Base-by-base conservation (phyloP, 768 basidiomycete genomes). In the Ramaria sp. region DNA sequence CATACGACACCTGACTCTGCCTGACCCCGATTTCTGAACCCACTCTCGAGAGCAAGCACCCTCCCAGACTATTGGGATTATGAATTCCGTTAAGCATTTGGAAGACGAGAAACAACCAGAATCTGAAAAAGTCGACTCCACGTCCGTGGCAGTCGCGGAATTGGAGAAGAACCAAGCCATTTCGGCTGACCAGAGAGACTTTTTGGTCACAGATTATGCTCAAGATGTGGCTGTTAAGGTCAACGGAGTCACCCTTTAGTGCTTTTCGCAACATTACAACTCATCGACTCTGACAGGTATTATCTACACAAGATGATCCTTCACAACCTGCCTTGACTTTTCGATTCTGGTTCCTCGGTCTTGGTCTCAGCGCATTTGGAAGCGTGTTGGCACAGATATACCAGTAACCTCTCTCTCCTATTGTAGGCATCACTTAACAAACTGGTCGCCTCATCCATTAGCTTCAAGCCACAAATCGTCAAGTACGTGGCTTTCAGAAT, bases 181-280 rank as follows among this genome's bases (percentile, higher is more conserved):
- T 1, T 47, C 28, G 20, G 4, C 24, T 5, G 45, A 47, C 9
- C 45, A 66, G 43, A 63, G 65, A n/a, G 68, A 71, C 61, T 71
- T 69, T 56, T 62, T 62, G 52, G 65, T 71, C 49, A 50, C 63
- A 32, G 64, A 66, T 42, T 57, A 63, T 55, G 69, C 70, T 9
- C 69, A 67, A 59, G 71, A 73, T 57, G 68, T 73, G 53, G 69
- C 69, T 43, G 61, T 71, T 61, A 71, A 71, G 65, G 70, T 69
- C 28, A 25, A 59, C 56, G 44, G 48, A 32, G 15, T 39, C 16
- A 22, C 12, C 20, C 39, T 9, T 25, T 10, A 4, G 50, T 22
- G 3, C 9, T 22, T 25, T 9, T 15, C 24, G 15, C 42, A 15
- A 32, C 22, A 50, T 50, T 39, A 43, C 24, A 25, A n/a, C 22